These are phyloP conservation scores for Syzygium aqueum DNA, from an alignment of 345 rosid genomes.

Conservation along the genomic window DNA sequence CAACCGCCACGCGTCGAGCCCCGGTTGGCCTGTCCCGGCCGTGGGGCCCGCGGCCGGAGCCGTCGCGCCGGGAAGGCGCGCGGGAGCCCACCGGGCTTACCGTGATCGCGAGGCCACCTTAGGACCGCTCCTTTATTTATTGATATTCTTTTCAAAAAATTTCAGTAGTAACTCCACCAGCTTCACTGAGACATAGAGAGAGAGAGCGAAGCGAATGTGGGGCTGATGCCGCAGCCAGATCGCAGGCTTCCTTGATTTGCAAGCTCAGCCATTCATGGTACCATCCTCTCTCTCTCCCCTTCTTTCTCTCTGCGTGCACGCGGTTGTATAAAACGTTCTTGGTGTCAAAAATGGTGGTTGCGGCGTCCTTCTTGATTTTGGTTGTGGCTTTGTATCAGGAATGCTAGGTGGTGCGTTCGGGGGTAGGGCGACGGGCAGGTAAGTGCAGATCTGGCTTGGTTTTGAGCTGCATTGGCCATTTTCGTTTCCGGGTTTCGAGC, in stretches of 20 bases:
- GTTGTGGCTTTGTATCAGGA: not conserved
- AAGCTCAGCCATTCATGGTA: conserved; percentile 27
- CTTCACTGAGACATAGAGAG: not conserved
- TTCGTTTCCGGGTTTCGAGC: not conserved
- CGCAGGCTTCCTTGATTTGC: conserved; percentile 20
- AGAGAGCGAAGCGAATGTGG: not conserved
- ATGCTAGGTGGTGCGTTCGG: not conserved
- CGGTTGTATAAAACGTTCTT: not conserved
- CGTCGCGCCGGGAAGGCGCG: not conserved
- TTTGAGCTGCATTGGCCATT: not conserved
- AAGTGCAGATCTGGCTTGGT: not conserved
- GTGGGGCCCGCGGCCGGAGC: accelerated
- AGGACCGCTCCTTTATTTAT: not conserved
- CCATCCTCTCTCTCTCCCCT: not conserved
- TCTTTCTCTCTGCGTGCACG: not conserved
- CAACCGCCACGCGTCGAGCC: not conserved
- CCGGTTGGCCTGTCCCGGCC: accelerated
- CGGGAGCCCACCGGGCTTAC: not conserved
- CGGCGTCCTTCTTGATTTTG: not conserved
- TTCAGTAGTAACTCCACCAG: not conserved
- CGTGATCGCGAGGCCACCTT: not conserved
- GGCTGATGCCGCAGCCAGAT: not conserved
- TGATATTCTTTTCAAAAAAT: not conserved
- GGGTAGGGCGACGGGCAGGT: no score
- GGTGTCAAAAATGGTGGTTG: not conserved